Percentiles rank a stretch among this genome's conserved stretches.
Conservation (phyloP, 2,329 filamentous ascomycete species). For the Aspergillus novoparasiticus region DNA sequence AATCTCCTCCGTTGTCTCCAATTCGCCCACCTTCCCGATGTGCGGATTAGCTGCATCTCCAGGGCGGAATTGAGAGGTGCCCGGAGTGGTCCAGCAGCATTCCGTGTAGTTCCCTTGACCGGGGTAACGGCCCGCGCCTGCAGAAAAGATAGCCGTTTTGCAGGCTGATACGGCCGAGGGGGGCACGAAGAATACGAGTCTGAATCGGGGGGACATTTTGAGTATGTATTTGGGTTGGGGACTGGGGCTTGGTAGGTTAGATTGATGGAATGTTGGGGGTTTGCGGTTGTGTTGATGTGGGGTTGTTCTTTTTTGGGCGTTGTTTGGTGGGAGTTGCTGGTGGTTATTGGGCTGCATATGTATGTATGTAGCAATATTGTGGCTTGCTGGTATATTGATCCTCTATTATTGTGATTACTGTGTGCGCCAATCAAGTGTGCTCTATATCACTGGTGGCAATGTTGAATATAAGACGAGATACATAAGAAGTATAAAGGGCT, state of each 20-base stretch:
- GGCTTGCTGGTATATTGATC: not conserved
- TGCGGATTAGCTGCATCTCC: conserved; percentile 16
- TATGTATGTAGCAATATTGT: not conserved
- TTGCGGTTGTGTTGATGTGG: too few species aligned
- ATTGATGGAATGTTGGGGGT: too few species aligned
- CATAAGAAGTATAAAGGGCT: not conserved
- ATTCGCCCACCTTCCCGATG: conserved; percentile 14
- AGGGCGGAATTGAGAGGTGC: conserved; percentile 16
- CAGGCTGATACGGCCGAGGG: conserved; percentile 13
- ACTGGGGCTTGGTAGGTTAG: too few species aligned
- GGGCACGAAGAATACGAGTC: conserved; percentile 18
- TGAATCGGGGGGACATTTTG: not conserved
- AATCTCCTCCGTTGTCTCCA: conserved; percentile 19
- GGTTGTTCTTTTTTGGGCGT: too few species aligned
- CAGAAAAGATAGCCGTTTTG: conserved; percentile 21
- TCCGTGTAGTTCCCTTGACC: conserved; percentile 21
- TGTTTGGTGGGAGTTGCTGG: too few species aligned
- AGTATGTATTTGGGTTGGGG: too few species aligned
- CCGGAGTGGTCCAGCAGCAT: conserved; percentile 18
- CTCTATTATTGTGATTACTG: not conserved
- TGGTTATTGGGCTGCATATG: too few species aligned
- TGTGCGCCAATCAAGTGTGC: not conserved
- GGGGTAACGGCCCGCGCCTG: conserved; percentile 18
- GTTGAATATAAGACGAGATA: not conserved
- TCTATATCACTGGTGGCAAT: not conserved